Evolutionary conservation across 1,284 basidiomycete genomes (phyloP).

Genomic region (Microbotryum scabiosae): DNA sequence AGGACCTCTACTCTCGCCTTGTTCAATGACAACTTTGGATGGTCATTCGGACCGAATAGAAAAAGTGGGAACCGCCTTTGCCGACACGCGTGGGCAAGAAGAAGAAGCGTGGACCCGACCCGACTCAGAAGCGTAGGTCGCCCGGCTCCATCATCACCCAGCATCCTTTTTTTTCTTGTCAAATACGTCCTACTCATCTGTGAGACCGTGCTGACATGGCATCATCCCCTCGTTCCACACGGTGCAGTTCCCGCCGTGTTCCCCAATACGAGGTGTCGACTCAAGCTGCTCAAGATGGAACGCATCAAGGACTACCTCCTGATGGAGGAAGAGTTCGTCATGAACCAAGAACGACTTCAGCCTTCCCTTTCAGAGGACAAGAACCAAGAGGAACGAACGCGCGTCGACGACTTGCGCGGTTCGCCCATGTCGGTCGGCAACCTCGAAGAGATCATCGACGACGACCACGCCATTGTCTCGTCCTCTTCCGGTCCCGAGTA

Average conservation of each 20-base stretch:
- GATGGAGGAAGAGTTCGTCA: conserved; percentile 85
- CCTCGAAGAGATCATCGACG: conserved; percentile 98
- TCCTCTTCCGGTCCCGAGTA: conserved; percentile 91
- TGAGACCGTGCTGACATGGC: background rate
- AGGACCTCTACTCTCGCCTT: background rate
- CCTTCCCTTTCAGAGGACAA: conserved; percentile 83
- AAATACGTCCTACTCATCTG: no score
- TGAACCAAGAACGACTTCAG: conserved; percentile 85
- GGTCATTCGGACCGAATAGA: conserved; percentile 6
- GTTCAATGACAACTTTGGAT: background rate
- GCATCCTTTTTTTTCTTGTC: background rate
- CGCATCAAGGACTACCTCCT: conserved; percentile 97
- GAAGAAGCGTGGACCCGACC: conserved; percentile 76
- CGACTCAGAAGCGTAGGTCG: conserved; percentile 61
- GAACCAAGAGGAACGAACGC: conserved; percentile 87
- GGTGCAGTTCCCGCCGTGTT: conserved; percentile 67
- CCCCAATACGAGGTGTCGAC: conserved; percentile 89
- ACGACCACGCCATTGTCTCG: conserved; percentile 98
- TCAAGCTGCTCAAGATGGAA: conserved; percentile 92
- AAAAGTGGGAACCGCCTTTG: conserved; percentile 99
- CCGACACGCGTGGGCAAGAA: conserved; percentile 96
- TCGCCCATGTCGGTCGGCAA: conserved; percentile 96
- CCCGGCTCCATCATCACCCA: background rate
- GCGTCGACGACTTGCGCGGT: conserved; percentile 90
- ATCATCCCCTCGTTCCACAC: background rate